phyloP scores from a whole-genome alignment of 139 green algal species.

The Zygnema cylindricum region DNA sequence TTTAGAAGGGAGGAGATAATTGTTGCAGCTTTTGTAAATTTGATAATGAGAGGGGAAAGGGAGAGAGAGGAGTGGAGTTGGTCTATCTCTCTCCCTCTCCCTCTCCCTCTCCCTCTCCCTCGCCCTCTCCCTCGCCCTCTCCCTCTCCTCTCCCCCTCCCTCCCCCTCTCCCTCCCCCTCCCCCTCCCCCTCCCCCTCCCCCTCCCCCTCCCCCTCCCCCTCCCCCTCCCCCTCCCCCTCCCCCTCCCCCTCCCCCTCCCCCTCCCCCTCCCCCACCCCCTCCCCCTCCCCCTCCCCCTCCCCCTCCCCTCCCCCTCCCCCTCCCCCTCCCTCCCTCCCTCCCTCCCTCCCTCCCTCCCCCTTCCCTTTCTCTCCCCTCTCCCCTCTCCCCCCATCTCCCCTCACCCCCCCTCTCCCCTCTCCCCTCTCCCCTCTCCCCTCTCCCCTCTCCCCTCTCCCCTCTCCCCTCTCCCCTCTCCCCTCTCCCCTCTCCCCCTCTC shows the following conservation, averaged over 20 bases:
- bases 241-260: no score
- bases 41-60: slow-evolving; percentile 52
- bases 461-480: no score
- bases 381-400: neutral
- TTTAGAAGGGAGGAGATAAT: no score
- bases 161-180: no score
- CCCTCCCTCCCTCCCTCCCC: slow-evolving; percentile 12
- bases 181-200: neutral
- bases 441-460: slow-evolving; percentile 37
- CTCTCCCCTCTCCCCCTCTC: no score
- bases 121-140: no score
- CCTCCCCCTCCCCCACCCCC: neutral
- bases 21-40: neutral
- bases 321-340: no score
- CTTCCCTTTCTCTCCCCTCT: neutral
- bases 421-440: neutral
- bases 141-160: slow-evolving; percentile 21
- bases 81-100: slow-evolving; percentile 20
- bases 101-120: no score
- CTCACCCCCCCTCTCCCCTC: no score
- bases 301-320: no score
- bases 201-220: no score
- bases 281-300: neutral
- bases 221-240: no score
- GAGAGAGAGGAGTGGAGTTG: slow-evolving; percentile 50